These are phyloP conservation scores for Acorus calamus DNA, from an alignment of 106 monocot genomes.

Conservation along the genomic window DNA sequence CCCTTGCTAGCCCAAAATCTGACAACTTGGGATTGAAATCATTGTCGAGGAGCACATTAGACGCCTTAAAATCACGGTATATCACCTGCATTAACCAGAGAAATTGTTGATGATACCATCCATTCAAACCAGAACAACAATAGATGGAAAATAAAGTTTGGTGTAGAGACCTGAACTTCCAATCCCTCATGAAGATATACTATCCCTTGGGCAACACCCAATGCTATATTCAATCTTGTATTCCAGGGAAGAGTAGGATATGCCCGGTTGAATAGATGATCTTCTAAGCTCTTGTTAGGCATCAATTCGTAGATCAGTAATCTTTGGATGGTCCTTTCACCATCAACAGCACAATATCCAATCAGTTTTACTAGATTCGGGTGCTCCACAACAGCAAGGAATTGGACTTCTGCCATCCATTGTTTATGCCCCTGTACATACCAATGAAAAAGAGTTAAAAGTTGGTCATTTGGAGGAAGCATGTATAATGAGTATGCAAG, in stretches of 20 bases:
- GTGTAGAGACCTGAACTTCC: conserved; percentile 45
- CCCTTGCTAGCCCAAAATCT: conserved; percentile 81
- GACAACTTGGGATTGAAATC: conserved; percentile 67
- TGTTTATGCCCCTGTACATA: conserved; percentile 61
- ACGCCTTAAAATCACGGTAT: conserved; percentile 81
- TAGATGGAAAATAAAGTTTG: not conserved
- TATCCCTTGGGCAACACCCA: conserved; percentile 63
- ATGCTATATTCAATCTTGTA: conserved; percentile 44
- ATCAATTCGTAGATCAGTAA: conserved; percentile 66
- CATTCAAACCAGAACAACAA: not conserved
- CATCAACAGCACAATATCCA: conserved; percentile 70
- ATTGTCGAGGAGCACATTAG: conserved; percentile 64
- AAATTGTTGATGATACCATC: not conserved
- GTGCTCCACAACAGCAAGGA: conserved; percentile 71
- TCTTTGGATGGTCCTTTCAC: conserved; percentile 49
- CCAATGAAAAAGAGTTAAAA: not conserved
- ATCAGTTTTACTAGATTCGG: conserved; percentile 81
- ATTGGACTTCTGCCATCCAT: conserved; percentile 81
- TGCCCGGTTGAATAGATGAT: conserved; percentile 61
- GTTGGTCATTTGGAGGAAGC: no score
- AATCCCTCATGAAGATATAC: conserved; percentile 69
- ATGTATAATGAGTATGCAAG: no score
- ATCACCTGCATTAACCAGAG: conserved; percentile 39
- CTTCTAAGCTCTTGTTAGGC: conserved; percentile 67
- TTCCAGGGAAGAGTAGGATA: conserved; percentile 43